These are phyloP conservation scores for Penicillium sp. DNA, from an alignment of 2,329 filamentous ascomycete genomes.

Conservation along the genomic window DNA sequence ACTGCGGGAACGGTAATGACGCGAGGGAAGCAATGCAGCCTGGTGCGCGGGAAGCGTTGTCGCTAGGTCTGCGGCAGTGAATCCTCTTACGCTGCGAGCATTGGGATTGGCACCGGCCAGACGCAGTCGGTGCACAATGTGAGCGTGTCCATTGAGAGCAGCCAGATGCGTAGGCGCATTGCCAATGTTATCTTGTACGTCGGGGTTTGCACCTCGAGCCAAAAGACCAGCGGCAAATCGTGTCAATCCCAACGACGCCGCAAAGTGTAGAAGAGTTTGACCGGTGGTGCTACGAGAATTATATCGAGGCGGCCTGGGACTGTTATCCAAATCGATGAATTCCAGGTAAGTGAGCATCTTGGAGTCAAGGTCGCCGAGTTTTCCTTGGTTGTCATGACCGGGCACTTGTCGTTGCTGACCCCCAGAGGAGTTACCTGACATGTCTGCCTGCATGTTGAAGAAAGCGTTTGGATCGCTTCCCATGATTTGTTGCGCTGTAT, in stretches of 20 bases:
- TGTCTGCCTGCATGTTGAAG: constrained; percentile 49
- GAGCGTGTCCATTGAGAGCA: constrained; percentile 69
- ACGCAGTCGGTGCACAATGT: constrained; percentile 74
- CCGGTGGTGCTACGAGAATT: constrained; percentile 66
- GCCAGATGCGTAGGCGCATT: constrained; percentile 82
- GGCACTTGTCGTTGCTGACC: constrained; percentile 47
- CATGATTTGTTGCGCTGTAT: constrained; percentile 50
- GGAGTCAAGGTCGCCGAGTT: constrained; percentile 59
- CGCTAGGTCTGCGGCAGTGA: constrained; percentile 69
- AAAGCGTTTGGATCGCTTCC: constrained; percentile 46
- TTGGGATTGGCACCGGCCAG: constrained; percentile 70
- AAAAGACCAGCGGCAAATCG: constrained; percentile 75
- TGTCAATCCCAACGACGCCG: constrained; percentile 70
- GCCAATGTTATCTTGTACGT: constrained; percentile 72
- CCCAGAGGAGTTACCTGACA: constrained; percentile 39
- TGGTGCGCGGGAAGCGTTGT: constrained; percentile 63
- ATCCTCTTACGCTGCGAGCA: constrained; percentile 67
- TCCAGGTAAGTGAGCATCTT: constrained; percentile 73
- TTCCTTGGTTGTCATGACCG: constrained; percentile 45
- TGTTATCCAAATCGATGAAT: constrained; percentile 74
- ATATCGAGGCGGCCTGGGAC: constrained; percentile 63
- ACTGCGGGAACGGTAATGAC: constrained; percentile 66
- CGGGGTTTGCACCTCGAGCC: constrained; percentile 72
- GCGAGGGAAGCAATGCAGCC: constrained; percentile 61
- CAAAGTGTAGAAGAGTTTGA: constrained; percentile 78